A percentile compares a stretch with the other conserved stretches of the same genome.
Conservation (phyloP, 495 filamentous ascomycete genomes). For the Neurospora sp. region DNA sequence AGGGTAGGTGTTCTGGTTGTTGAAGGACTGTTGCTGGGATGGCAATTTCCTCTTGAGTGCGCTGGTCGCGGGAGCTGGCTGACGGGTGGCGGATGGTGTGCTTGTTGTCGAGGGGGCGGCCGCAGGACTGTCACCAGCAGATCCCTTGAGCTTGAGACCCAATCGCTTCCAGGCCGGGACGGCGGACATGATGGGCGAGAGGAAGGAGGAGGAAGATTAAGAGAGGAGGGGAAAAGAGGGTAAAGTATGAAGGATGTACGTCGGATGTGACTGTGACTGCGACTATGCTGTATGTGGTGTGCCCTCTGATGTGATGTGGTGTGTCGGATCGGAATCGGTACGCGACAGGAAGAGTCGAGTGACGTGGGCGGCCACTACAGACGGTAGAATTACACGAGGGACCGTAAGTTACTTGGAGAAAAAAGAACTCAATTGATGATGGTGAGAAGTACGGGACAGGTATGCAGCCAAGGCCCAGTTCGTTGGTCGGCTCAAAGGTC, state of each 20-base stretch:
- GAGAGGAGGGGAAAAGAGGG: slow-evolving; percentile 3
- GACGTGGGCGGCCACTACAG: neutral
- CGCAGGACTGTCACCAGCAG: slow-evolving; percentile 37
- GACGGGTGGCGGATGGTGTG: slow-evolving; percentile 6
- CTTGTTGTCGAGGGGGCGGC: slow-evolving; percentile 13
- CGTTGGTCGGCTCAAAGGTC: neutral
- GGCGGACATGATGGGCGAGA: slow-evolving; percentile 8
- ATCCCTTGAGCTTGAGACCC: slow-evolving; percentile 59
- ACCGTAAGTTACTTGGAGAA: neutral
- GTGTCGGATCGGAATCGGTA: neutral
- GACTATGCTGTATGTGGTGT: neutral
- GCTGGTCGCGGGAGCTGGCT: slow-evolving; percentile 14
- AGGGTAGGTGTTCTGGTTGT: slow-evolving; percentile 7
- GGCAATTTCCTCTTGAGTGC: slow-evolving; percentile 27
- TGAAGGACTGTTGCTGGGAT: slow-evolving; percentile 3
- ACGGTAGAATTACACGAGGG: neutral
- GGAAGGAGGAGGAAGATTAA: slow-evolving; percentile 21
- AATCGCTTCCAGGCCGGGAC: slow-evolving; percentile 71
- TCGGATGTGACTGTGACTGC: neutral
- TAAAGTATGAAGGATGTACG: neutral
- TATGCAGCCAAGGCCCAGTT: neutral
- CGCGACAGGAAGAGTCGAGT: neutral
- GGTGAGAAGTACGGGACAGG: neutral
- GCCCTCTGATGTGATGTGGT: neutral
- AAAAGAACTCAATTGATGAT: neutral